These are phyloP conservation scores for Cucumis sativus DNA, from an alignment of 306 rosid species.

Conservation along the genomic window Cucumber_9930_V3 NC_026659.2:6563001-6563500, in stretches of 20 bases:
- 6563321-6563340: slow-evolving; percentile 18
- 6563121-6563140: slow-evolving; percentile 7
- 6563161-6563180: slow-evolving; percentile 39
- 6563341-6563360: slow-evolving; percentile 18
- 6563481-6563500: slow-evolving; percentile 20
- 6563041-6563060: slow-evolving; percentile 13
- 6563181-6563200: slow-evolving; percentile 54
- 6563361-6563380: slow-evolving; percentile 8
- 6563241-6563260: slow-evolving; percentile 29
- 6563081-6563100: neutral
- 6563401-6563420: slow-evolving; percentile 31
- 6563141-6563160: slow-evolving; percentile 18
- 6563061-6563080: slow-evolving; percentile 19
- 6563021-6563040: slow-evolving; percentile 18
- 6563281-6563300: slow-evolving; percentile 71
- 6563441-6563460: slow-evolving; percentile 30
- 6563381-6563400: slow-evolving; percentile 23
- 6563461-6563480: slow-evolving; percentile 15
- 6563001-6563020: slow-evolving; percentile 14
- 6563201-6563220: slow-evolving; percentile 31
- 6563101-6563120: slow-evolving; percentile 9
- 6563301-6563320: slow-evolving; percentile 64
- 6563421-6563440: slow-evolving; percentile 40
- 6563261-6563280: slow-evolving; percentile 72
- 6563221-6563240: slow-evolving; percentile 44